phyloP scores from a whole-genome alignment of 148 eudicot species.

The Rhododendron molle region DNA sequence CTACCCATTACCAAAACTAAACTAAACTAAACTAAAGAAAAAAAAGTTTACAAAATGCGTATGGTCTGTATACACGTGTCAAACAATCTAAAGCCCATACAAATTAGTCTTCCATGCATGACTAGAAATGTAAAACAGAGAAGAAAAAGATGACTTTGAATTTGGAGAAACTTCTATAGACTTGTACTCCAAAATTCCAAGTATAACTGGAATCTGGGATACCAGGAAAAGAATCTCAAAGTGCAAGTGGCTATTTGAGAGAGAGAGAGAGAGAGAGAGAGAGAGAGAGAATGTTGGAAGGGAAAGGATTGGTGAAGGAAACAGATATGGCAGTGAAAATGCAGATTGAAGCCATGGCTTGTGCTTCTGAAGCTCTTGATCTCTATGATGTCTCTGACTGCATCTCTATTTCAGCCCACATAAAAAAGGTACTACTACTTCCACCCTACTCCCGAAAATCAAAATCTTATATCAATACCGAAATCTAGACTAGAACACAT shows the following conservation, averaged over 20 bases:
- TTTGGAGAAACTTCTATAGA: background rate
- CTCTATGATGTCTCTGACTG: constrained; percentile 64
- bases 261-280: constrained; percentile 3
- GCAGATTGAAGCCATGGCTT: constrained; percentile 85
- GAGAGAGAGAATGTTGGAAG: constrained; percentile 72
- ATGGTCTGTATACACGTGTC: no score
- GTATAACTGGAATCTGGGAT: background rate
- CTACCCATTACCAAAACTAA: no score
- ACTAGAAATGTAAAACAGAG: background rate
- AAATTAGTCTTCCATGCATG: background rate
- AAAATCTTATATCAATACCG: no score
- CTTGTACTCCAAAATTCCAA: background rate
- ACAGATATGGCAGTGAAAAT: constrained; percentile 83
- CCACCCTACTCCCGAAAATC: no score
- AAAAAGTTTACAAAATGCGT: no score
- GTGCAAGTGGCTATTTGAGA: background rate
- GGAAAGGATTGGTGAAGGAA: constrained; percentile 72
- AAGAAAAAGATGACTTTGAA: background rate
- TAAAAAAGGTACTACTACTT: constrained; percentile 53
- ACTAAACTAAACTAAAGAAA: no score
- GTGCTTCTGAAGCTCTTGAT: constrained; percentile 82
- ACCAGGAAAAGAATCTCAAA: background rate
- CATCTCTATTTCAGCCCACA: constrained; percentile 72
- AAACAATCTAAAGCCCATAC: background rate
- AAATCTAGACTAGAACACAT: no score